Evolutionary conservation across 1,284 basidiomycete species (phyloP), one percentile per base, ranked within the genome.

Genomic region (Puccinia polysora): DNA sequence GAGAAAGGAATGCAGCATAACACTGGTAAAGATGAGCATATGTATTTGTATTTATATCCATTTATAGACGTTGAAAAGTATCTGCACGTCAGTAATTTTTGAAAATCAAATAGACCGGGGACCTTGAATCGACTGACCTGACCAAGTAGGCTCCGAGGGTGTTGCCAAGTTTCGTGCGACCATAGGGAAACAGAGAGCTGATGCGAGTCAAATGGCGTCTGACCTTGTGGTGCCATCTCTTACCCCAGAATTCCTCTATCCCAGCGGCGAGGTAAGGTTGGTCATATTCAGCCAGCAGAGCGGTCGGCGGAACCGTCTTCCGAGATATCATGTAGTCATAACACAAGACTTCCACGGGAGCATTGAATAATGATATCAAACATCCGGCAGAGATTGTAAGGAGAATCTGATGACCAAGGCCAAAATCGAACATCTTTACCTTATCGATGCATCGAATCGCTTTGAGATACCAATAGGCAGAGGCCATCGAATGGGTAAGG

Each of bases 1-100:
- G 15, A 64, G 32, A 45, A 49, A 64, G 30, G 62, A 64, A 45
- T 64, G 62, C 40, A 64, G 36, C 30, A 64, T 64, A 4, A 15
- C 62, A 34, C 62, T 64, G 28, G n/a, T 20, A n/a, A n/a, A n/a
- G n/a, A n/a, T n/a, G n/a, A n/a, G n/a, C n/a, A n/a, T n/a, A n/a
- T n/a, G n/a, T n/a, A n/a, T n/a, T n/a, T n/a, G n/a, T n/a, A n/a
- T n/a, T n/a, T n/a, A n/a, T n/a, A n/a, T n/a, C n/a, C n/a, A n/a
- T n/a, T n/a, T n/a, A n/a, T n/a, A n/a, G n/a, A n/a, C n/a, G n/a
- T n/a, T n/a, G n/a, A n/a, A n/a, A n/a, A n/a, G n/a, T n/a, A n/a
- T n/a, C n/a, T n/a, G n/a, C n/a, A n/a, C n/a, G n/a, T n/a, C n/a
- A n/a, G n/a, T n/a, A n/a, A n/a, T n/a, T n/a, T n/a, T n/a, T n/a